These are phyloP conservation scores for Vaccinium corymbosum DNA, from an alignment of 148 eudicot genomes.

Conservation along the genomic window DNA sequence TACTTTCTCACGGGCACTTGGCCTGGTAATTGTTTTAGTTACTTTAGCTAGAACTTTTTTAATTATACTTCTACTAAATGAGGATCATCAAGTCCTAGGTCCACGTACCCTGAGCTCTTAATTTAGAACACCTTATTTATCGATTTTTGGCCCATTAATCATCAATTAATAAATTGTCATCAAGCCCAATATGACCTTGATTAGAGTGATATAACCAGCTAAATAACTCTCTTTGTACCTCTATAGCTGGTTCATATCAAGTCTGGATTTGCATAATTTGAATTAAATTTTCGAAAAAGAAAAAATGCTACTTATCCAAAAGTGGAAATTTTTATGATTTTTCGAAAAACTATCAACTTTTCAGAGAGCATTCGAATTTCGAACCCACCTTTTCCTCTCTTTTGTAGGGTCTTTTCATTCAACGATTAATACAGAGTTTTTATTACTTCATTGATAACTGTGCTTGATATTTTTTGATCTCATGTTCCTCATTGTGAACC, in stretches of 20 bases:
- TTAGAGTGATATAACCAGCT: conserved; percentile 28
- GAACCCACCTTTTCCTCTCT: too few relatives aligned
- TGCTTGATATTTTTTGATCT: too few relatives aligned
- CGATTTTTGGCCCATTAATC: not conserved
- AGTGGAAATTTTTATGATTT: too few relatives aligned
- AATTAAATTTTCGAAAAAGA: not conserved
- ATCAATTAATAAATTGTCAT: conserved; percentile 22
- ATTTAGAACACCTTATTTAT: not conserved
- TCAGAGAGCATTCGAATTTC: too few relatives aligned
- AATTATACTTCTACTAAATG: not conserved
- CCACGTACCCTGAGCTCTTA: conserved; percentile 7
- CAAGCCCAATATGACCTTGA: conserved; percentile 28
- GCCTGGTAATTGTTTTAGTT: conserved; percentile 5
- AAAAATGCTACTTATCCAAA: not conserved
- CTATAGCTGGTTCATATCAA: not conserved
- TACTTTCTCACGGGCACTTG: not conserved
- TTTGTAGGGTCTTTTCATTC: not conserved
- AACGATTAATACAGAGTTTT: not conserved
- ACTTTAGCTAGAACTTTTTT: conserved; percentile 20
- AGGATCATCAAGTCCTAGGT: conserved; percentile 28
- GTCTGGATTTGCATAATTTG: not conserved
- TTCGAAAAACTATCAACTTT: too few relatives aligned
- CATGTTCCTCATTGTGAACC: too few relatives aligned
- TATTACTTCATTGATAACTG: too few relatives aligned
- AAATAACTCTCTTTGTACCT: conserved; percentile 16